These are phyloP conservation scores for Phytophthora palmivora DNA, from an alignment of 352 stramenopile species.

Conservation along the genomic window DNA sequence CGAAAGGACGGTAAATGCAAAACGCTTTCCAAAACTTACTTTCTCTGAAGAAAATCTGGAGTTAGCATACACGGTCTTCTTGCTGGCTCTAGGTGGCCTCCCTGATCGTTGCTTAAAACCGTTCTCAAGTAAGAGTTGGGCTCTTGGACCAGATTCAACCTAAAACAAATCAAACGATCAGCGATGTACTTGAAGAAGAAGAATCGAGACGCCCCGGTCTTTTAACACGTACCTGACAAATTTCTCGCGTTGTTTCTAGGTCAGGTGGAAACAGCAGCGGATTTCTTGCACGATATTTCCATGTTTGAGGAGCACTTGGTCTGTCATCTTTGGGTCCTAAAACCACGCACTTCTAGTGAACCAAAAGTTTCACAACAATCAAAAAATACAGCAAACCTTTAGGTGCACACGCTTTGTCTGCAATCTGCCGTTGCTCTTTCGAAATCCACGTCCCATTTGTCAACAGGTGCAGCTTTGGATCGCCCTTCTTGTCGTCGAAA, in stretches of 20 bases:
- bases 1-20: too few species aligned
- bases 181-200: background rate
- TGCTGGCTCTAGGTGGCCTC: slow-evolving; percentile 38
- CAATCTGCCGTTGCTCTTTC: slow-evolving; percentile 62
- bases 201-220: background rate
- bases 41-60: slow-evolving; percentile 59
- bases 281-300: slow-evolving; percentile 79
- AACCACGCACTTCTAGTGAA: slow-evolving; percentile 6
- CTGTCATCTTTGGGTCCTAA: slow-evolving; percentile 65
- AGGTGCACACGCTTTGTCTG: slow-evolving; percentile 60
- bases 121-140: slow-evolving; percentile 56
- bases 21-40: too few species aligned
- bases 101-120: slow-evolving; percentile 28
- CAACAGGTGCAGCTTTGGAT: slow-evolving; percentile 77
- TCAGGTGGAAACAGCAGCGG: slow-evolving; percentile 82
- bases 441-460: slow-evolving; percentile 78
- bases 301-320: slow-evolving; percentile 73
- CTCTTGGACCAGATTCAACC: slow-evolving; percentile 25
- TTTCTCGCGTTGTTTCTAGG: slow-evolving; percentile 55
- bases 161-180: slow-evolving; percentile 17
- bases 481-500: slow-evolving; percentile 64
- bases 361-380: background rate
- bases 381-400: slow-evolving; percentile 45
- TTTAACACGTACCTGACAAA: slow-evolving; percentile 56
- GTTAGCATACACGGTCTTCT: slow-evolving; percentile 77